phyloP scores from a whole-genome alignment of 2,329 filamentous ascomycete species.

The Ramichloridium luteum region DNA sequence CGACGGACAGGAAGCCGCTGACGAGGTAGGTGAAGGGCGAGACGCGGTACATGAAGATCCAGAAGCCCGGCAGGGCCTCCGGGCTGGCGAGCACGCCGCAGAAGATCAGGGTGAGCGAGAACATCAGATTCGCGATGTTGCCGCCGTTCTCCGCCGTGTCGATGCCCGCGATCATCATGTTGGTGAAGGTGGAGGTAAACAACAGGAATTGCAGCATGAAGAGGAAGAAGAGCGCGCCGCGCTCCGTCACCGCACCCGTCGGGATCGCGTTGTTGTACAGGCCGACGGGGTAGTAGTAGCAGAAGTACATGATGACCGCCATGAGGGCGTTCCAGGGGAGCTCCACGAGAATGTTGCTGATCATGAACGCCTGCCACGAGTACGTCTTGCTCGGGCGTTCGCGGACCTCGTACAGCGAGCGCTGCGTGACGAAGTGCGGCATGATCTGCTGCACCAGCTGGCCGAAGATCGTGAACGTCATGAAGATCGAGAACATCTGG shows the following conservation, averaged over 20 bases:
- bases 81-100: constrained; percentile 55
- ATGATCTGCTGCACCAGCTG: constrained; percentile 69
- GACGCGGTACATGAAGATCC: constrained; percentile 73
- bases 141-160: constrained; percentile 63
- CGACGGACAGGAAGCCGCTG: constrained; percentile 56
- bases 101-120: constrained; percentile 63
- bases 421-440: constrained; percentile 74
- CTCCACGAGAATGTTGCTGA: constrained; percentile 73
- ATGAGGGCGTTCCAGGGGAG: constrained; percentile 73
- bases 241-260: constrained; percentile 50
- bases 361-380: constrained; percentile 74
- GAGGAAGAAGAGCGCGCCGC: constrained; percentile 68
- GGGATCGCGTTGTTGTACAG: constrained; percentile 57
- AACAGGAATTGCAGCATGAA: constrained; percentile 63
- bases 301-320: constrained; percentile 63
- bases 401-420: constrained; percentile 70
- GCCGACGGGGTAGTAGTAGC: constrained; percentile 78
- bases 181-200: constrained; percentile 59
- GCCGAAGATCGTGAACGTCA: constrained; percentile 68
- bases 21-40: constrained; percentile 77
- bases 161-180: constrained; percentile 64
- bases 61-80: constrained; percentile 55
- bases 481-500: constrained; percentile 78
- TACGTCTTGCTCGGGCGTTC: constrained; percentile 78
- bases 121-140: constrained; percentile 63